Conservation (phyloP, 495 filamentous ascomycete species). For the Trichoderma gamsii region DNA sequence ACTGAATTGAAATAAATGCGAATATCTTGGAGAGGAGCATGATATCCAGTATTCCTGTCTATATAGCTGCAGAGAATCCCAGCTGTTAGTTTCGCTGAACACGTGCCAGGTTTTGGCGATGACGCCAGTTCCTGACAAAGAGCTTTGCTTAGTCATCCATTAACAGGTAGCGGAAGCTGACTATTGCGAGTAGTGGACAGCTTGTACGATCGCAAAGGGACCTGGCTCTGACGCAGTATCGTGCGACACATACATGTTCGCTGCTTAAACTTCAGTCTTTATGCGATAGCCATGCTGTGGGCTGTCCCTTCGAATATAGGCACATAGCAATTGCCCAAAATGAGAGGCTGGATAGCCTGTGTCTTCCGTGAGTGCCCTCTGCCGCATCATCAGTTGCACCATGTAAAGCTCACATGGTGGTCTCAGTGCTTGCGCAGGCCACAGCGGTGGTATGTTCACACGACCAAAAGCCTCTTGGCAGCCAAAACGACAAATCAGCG, state of each 20-base stretch:
- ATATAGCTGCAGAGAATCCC: too few species aligned
- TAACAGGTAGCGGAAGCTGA: not conserved
- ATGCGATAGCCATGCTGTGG: slow-evolving; percentile 11
- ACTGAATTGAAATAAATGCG: too few species aligned
- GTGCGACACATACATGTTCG: not conserved
- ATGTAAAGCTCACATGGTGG: slow-evolving; percentile 13
- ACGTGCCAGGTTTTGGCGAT: not conserved
- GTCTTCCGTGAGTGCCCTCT: slow-evolving; percentile 33
- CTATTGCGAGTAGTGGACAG: slow-evolving; percentile 12
- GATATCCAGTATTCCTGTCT: too few species aligned
- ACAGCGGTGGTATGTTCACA: slow-evolving; percentile 30
- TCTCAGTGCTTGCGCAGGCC: slow-evolving; percentile 45
- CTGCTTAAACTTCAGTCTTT: not conserved
- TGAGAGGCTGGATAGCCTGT: slow-evolving; percentile 39
- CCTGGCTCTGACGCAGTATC: not conserved
- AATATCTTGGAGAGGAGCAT: too few species aligned
- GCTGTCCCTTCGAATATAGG: not conserved
- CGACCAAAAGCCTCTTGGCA: slow-evolving; percentile 32
- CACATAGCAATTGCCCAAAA: slow-evolving; percentile 34
- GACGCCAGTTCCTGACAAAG: slow-evolving; percentile 2
- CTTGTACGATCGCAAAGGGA: slow-evolving; percentile 1
- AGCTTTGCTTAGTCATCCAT: not conserved
- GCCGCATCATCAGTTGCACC: not conserved
- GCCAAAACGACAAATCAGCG: slow-evolving; percentile 19
- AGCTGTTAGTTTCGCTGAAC: not conserved